Conservation (phyloP, 108 stramenopile species). For the Pseudonitzschia multiseries region DNA sequence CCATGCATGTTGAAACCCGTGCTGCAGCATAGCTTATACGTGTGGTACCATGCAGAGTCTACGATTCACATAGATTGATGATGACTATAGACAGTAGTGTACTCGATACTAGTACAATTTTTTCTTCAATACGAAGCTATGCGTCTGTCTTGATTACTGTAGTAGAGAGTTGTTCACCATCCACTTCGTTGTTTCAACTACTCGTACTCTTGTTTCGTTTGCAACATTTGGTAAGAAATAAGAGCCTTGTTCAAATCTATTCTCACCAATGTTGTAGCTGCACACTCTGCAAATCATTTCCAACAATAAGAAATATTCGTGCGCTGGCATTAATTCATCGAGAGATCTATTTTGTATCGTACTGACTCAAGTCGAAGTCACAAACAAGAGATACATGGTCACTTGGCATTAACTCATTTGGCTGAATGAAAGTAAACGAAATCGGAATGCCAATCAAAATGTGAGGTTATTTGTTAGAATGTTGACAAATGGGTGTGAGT, state of each 20-base stretch:
- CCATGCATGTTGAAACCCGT: background rate
- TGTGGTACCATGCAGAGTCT: background rate
- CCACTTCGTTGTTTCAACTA: no score
- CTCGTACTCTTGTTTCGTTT: no score
- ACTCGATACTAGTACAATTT: background rate
- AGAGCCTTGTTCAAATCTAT: no score
- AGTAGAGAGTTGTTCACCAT: no score
- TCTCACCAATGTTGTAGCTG: no score
- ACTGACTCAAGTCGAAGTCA: constrained; percentile 39
- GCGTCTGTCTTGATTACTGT: no score
- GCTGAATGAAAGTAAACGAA: constrained; percentile 10
- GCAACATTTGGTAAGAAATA: no score
- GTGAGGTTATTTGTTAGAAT: background rate
- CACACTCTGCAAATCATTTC: no score
- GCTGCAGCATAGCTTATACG: background rate
- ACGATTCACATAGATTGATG: background rate
- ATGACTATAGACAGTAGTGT: background rate
- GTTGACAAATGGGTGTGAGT: background rate
- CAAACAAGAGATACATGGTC: constrained; percentile 68
- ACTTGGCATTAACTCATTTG: constrained; percentile 57
- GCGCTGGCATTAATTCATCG: no score
- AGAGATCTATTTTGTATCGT: background rate
- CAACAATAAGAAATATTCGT: no score
- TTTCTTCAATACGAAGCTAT: background rate
- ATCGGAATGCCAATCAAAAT: background rate